Evolutionary conservation across 2,329 filamentous ascomycete species (phyloP).

Genomic region (Periconia macrospinosa): DNA sequence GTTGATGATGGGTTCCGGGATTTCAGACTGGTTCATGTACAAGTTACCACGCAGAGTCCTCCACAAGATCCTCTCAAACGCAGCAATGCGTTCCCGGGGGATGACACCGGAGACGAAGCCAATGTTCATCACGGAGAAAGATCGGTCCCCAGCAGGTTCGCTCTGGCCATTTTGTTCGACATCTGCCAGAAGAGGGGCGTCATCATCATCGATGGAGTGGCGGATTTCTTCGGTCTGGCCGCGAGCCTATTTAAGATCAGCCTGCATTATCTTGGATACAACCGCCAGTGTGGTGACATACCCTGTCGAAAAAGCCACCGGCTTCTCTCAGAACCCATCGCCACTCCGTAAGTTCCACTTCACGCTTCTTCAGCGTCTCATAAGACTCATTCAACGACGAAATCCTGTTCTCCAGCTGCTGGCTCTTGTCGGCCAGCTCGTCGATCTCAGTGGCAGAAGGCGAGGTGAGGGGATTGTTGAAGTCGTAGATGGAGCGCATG

Average conservation of each 20-base stretch:
- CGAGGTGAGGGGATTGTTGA: constrained; percentile 81
- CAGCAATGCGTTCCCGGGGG: constrained; percentile 84
- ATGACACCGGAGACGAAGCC: constrained; percentile 98
- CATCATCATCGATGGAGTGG: constrained; percentile 81
- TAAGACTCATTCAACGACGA: constrained; percentile 96
- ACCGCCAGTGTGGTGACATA: constrained; percentile 19
- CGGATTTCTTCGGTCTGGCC: constrained; percentile 97
- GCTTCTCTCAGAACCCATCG: constrained; percentile 96
- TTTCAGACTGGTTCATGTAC: constrained; percentile 99
- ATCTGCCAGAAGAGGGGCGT: constrained; percentile 90
- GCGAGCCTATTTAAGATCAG: constrained; percentile 61
- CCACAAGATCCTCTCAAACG: constrained; percentile 98
- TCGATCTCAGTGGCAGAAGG: constrained; percentile 95
- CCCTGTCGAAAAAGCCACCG: constrained; percentile 92
- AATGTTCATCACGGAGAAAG: constrained; percentile 98
- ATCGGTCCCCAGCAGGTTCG: constrained; percentile 70
- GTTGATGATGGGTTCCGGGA: constrained; percentile 88
- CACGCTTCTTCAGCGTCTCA: constrained; percentile 95
- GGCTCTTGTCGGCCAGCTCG: constrained; percentile 87
- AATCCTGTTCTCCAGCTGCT: constrained; percentile 89
- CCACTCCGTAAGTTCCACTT: constrained; percentile 97
- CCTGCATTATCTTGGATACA: background rate
- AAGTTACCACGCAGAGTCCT: constrained; percentile 94
- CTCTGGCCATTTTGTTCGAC: constrained; percentile 81
- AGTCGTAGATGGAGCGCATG: constrained; percentile 88